Evolutionary conservation across 2,329 filamentous ascomycete genomes (phyloP), one percentile per base, ranked within the genome.

Genomic region (Pezicula neosporulosa): DNA sequence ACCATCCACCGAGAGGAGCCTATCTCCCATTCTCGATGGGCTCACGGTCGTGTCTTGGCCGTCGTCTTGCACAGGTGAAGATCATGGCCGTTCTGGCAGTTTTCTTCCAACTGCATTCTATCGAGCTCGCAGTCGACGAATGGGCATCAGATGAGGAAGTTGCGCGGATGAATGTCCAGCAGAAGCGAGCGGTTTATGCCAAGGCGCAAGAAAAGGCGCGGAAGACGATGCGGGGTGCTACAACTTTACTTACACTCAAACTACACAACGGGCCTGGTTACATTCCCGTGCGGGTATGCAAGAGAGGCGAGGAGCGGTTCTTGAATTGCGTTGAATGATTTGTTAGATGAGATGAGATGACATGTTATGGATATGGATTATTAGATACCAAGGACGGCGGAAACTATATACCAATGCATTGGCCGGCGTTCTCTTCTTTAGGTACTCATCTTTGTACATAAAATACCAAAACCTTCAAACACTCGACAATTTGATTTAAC

Each of bases 171-270:
- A 65, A 64, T 24, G 55, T 56, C 6, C 66, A 68, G 27, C 68
- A 75, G 60, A 77, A 75, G 65, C 71, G 70, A 38, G 70, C 66
- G 47, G 58, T 87, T 15, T 92, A 89, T 72, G 67, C 70, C 53
- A 80, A 77, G 67, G 87, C 87, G 35, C 78, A 81, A 60, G 68
- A 72, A 21, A 75, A 75, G 61, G 79, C 80, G 27, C 69, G 77
- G 53, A 65, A 71, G 47, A 74, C 79, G 48, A 63, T 90, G 45
- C 69, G 68, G 51, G 70, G 73, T 30, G 83, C 86, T 59, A 76
- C 71, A 27, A 80, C 79, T n/a, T 68, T 89, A 51, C 76, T 93
- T 54, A 91, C 89, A 53, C 72, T 93, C 58, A 88, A 90, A 70
- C 73, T 93, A 67, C 76, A 83, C 28, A 76, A 72, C n/a, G 72